These are phyloP conservation scores for Apiotrichum brassicae DNA, from an alignment of 1,284 basidiomycete species.

Conservation along the genomic window DNA sequence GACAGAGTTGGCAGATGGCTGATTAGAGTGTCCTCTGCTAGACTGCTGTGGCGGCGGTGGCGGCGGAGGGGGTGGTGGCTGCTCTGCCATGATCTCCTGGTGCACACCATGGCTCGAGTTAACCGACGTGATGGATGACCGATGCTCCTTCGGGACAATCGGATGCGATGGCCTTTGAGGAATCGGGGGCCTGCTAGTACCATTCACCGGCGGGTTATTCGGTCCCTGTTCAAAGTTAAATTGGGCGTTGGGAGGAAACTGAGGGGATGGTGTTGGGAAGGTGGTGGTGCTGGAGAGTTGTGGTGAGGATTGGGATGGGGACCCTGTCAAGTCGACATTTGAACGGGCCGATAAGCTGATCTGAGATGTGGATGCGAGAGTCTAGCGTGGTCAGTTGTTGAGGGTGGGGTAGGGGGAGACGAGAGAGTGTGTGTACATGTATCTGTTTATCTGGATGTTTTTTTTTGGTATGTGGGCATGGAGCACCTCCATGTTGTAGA, in stretches of 20 bases:
- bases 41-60: not conserved
- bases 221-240: conserved; percentile 4
- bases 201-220: conserved; percentile 1
- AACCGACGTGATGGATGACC: conserved; percentile 1
- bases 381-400: not conserved
- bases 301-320: conserved; percentile 3
- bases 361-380: conserved; percentile 12
- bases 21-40: not conserved
- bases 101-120: conserved; percentile 2
- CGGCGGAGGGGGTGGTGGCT: not conserved
- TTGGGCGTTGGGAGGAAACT: conserved; percentile 10
- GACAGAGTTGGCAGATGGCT: conserved; percentile 1
- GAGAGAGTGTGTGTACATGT: too few species aligned
- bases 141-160: conserved; percentile 9
- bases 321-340: conserved; percentile 8
- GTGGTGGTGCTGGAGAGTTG: not conserved
- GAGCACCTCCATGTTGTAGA: too few species aligned
- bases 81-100: conserved; percentile 7
- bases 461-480: too few species aligned
- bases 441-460: too few species aligned
- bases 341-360: conserved; percentile 10
- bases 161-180: conserved; percentile 12
- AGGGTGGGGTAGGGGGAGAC: too few species aligned
- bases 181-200: conserved; percentile 9
- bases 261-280: conserved; percentile 5